These are phyloP conservation scores for Oxytropis ochrocephala DNA, from an alignment of 306 rosid species.

Conservation along the genomic window DNA sequence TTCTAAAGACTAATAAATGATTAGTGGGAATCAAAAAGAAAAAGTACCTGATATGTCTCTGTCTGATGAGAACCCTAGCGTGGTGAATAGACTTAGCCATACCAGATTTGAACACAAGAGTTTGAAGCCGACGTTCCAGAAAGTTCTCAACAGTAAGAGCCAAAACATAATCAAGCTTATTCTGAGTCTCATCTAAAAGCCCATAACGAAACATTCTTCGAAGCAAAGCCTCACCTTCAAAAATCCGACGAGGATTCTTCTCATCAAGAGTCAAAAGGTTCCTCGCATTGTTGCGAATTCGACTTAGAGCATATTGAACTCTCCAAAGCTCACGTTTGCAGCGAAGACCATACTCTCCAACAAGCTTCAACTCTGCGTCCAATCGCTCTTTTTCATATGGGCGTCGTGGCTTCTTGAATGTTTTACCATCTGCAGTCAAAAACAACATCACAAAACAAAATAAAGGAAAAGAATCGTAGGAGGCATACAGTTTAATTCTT, in stretches of 20 bases:
- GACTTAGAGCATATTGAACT: conserved; percentile 44
- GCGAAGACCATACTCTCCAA: conserved; percentile 49
- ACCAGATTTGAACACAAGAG: conserved; percentile 46
- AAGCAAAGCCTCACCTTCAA: conserved; percentile 47
- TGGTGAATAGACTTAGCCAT: conserved; percentile 65
- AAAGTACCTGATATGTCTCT: conserved; percentile 43
- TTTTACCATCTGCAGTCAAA: conserved; percentile 41
- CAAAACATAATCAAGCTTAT: conserved; percentile 55
- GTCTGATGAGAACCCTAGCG: conserved; percentile 53
- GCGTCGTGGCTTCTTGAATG: conserved; percentile 63
- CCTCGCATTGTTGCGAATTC: conserved; percentile 51
- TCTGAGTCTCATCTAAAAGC: conserved; percentile 45
- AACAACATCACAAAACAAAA: neutral
- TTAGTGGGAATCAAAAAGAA: neutral
- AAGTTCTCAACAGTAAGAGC: conserved; percentile 57
- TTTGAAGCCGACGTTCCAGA: conserved; percentile 54
- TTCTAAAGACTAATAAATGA: neutral
- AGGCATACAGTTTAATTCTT: too few relatives aligned
- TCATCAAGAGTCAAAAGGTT: conserved; percentile 48
- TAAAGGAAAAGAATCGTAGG: too few relatives aligned
- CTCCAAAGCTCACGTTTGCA: conserved; percentile 57
- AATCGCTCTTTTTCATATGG: conserved; percentile 65
- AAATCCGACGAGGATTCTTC: conserved; percentile 55
- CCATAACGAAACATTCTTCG: conserved; percentile 51
- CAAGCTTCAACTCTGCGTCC: conserved; percentile 52